phyloP scores from a whole-genome alignment of 1,284 basidiomycete species.

The Ustilago curta region DNA sequence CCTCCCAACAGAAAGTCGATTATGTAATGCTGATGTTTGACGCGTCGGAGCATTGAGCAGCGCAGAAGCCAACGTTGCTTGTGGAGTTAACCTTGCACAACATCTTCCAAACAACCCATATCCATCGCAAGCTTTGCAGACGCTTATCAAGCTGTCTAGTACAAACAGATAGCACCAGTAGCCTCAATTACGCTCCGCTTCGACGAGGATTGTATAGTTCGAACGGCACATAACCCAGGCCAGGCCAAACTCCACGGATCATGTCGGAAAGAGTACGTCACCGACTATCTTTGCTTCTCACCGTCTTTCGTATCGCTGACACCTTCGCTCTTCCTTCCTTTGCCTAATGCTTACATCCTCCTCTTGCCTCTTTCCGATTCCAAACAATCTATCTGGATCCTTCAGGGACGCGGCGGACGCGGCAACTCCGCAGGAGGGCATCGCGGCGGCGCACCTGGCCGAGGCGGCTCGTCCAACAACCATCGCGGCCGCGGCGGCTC shows the following conservation, averaged over 20 bases:
- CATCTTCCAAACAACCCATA: conserved; percentile 2
- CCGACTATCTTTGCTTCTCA: not conserved
- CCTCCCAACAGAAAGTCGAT: conserved; percentile 6
- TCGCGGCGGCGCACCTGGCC: conserved; percentile 23
- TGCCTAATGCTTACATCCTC: not conserved
- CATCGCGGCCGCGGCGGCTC: conserved; percentile 6
- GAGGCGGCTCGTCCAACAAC: conserved; percentile 8
- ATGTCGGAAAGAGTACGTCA: conserved; percentile 47
- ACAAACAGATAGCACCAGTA: too few relatives aligned
- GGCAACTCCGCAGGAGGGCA: conserved; percentile 21
- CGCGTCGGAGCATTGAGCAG: not conserved
- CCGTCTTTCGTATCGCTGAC: not conserved
- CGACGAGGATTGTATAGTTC: not conserved
- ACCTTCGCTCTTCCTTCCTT: not conserved
- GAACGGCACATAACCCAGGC: not conserved
- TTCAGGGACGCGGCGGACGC: conserved; percentile 30
- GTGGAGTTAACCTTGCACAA: conserved; percentile 20
- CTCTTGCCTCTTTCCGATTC: not conserved
- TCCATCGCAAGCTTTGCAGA: not conserved
- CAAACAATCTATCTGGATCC: not conserved
- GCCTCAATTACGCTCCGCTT: too few relatives aligned
- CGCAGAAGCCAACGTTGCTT: not conserved
- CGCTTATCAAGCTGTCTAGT: not conserved
- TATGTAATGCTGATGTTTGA: conserved; percentile 29
- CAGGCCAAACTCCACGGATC: not conserved